Evolutionary conservation across 2,329 filamentous ascomycete genomes (phyloP), one percentile per base, ranked within the genome.

Genomic region (Amphichorda felina): DNA sequence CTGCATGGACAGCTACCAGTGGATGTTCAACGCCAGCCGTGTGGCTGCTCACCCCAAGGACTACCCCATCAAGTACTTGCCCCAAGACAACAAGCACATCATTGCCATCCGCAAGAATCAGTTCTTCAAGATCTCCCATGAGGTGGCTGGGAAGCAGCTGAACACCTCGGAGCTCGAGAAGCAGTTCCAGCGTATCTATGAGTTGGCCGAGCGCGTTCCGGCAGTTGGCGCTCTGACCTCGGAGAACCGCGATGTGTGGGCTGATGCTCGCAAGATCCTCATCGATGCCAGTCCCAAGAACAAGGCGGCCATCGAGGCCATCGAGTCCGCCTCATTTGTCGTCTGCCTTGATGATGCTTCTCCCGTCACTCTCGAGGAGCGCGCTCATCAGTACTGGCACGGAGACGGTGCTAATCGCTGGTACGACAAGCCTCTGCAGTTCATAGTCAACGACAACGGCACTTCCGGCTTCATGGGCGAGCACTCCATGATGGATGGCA

Each of bases 401-500:
- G 91, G 91, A 36, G 89, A 98, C 51, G 91, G 91, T 38, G 69
- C 75, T 47, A 98, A 98, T 69, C 78, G 91, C 46, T 98, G 88
- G 88, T 96, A 79, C 54, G 91, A 98, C 71, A 98, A 98, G 71
- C 91, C 91, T 5, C 67, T 94, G 36, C 89, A 98, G 62, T 96
- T 98, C 65, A 94, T 98, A 56, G 59, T 98, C 64, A 95, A 94
- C 60, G 88, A 98, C 57, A 98, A 98, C 57, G 91, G 91, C 48
- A 94, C 91, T 7, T 83, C 91, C 2, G 91, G 91, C 41, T 98
- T 98, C 71, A 89, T 87, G 72, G 91, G 91, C 52, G 91, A 98
- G 64, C 91, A 98, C 71, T 93, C 84, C 50, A 96, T 98, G 91
- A 98, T 98, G 93, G 91, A 98, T 56, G 91, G 93, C 44, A 98